These are phyloP conservation scores for Lipomyces yamanashiensis DNA, from an alignment of 805 yeast species.

Conservation along the genomic window DNA sequence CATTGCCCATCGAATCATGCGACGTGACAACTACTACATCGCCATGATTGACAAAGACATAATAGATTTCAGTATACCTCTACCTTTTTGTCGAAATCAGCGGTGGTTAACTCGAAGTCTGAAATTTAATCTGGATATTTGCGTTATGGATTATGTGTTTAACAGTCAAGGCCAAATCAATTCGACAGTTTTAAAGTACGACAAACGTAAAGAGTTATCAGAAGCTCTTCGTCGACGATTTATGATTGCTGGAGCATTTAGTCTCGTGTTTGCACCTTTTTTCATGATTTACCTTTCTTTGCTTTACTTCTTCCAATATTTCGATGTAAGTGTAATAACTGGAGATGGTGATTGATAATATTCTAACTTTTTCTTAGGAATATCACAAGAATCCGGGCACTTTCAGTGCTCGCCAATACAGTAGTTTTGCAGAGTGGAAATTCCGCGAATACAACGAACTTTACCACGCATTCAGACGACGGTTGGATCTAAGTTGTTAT, in stretches of 20 bases:
- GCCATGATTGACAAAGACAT: slow-evolving; percentile 83
- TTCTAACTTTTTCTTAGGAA: slow-evolving; percentile 49
- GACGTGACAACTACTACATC: slow-evolving; percentile 91
- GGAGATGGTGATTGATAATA: too few species aligned
- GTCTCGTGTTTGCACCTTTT: slow-evolving; percentile 82
- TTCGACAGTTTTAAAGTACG: slow-evolving; percentile 68
- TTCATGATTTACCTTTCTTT: slow-evolving; percentile 80
- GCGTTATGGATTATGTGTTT: slow-evolving; percentile 85
- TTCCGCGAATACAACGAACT: slow-evolving; percentile 92
- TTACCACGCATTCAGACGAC: slow-evolving; percentile 80
- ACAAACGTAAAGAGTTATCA: slow-evolving; percentile 67
- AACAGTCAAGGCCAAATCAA: slow-evolving; percentile 82
- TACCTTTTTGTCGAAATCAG: slow-evolving; percentile 52
- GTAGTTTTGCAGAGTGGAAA: slow-evolving; percentile 95
- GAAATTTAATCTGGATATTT: slow-evolving; percentile 92
- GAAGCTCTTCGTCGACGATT: slow-evolving; percentile 74
- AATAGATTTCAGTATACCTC: slow-evolving; percentile 65
- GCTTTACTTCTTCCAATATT: slow-evolving; percentile 84
- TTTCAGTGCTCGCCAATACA: slow-evolving; percentile 81
- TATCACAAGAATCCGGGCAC: slow-evolving; percentile 86
- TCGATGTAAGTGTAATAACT: slow-evolving; percentile 53
- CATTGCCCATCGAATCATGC: slow-evolving; percentile 93
- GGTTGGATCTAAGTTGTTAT: slow-evolving; percentile 75
- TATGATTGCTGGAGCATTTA: slow-evolving; percentile 83
- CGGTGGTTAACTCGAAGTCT: slow-evolving; percentile 74